Conservation (phyloP, 1,284 basidiomycete species). For the Marasmius oreades region DNA sequence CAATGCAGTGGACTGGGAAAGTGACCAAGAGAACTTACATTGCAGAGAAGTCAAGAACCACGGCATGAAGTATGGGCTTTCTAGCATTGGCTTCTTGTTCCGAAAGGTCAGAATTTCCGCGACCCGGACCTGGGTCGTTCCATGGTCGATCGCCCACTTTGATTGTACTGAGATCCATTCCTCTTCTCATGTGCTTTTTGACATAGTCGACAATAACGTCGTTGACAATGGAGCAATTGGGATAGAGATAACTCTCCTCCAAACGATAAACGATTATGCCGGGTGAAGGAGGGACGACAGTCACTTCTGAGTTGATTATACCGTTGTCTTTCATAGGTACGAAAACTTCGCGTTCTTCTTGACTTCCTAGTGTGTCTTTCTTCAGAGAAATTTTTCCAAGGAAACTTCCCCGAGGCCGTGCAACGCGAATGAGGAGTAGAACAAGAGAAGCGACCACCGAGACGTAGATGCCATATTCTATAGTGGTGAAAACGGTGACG, state of each 20-base stretch:
- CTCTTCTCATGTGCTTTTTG: conserved; percentile 74
- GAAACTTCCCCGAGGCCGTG: conserved; percentile 91
- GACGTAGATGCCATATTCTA: conserved; percentile 95
- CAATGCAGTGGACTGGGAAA: not conserved
- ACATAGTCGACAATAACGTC: conserved; percentile 79
- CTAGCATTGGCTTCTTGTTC: conserved; percentile 51
- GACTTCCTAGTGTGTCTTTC: conserved; percentile 28
- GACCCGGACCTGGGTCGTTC: conserved; percentile 87
- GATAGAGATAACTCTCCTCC: conserved; percentile 93
- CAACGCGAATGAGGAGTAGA: conserved; percentile 87
- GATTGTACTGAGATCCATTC: conserved; percentile 66
- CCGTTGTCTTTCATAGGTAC: conserved; percentile 69
- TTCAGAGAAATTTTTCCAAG: conserved; percentile 69
- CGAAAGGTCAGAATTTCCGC: conserved; percentile 37
- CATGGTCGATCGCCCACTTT: conserved; percentile 80
- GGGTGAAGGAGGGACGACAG: conserved; percentile 76
- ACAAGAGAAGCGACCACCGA: conserved; percentile 80
- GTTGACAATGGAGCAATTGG: conserved; percentile 84
- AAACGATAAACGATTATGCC: conserved; percentile 93
- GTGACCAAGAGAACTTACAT: conserved; percentile 52
- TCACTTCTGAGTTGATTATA: conserved; percentile 68
- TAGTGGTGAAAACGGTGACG: conserved; percentile 83
- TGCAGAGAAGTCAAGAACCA: conserved; percentile 89
- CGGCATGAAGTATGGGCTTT: conserved; percentile 74
- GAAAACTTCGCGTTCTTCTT: conserved; percentile 73